These are phyloP conservation scores for Leucocoprinus leucothites DNA, from an alignment of 768 basidiomycete species.

Conservation along the genomic window DNA sequence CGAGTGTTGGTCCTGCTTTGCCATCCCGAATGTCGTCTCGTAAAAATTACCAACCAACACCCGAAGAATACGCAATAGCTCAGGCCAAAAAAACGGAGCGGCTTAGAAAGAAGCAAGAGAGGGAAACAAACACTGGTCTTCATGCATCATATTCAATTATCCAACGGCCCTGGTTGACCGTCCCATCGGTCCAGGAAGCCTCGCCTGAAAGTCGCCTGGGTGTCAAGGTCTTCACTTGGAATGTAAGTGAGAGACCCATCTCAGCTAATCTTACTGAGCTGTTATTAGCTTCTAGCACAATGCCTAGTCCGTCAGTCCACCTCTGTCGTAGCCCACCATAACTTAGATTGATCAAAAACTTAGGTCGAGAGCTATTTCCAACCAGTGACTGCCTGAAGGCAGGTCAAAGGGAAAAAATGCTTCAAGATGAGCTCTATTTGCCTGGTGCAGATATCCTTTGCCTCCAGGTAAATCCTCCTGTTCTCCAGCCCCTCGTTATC, in stretches of 20 bases:
- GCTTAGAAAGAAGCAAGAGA: slow-evolving; percentile 19
- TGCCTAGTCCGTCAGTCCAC: slow-evolving; percentile 68
- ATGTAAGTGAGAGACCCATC: slow-evolving; percentile 49
- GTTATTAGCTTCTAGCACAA: slow-evolving; percentile 68
- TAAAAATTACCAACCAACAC: neutral
- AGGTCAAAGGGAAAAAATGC: slow-evolving; percentile 68
- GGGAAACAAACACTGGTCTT: neutral
- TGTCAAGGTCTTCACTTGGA: slow-evolving; percentile 76
- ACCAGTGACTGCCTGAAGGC: slow-evolving; percentile 84
- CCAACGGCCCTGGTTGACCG: slow-evolving; percentile 38
- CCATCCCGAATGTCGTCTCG: neutral
- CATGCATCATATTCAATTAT: slow-evolving; percentile 19
- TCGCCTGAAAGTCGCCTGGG: slow-evolving; percentile 20
- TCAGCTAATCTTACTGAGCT: neutral
- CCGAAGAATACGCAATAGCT: slow-evolving; percentile 4
- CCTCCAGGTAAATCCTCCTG: slow-evolving; percentile 60
- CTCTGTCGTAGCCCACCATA: neutral
- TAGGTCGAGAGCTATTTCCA: slow-evolving; percentile 81
- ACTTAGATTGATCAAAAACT: neutral
- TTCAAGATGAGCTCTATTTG: slow-evolving; percentile 69
- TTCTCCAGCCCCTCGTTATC: neutral
- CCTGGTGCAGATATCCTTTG: slow-evolving; percentile 81
- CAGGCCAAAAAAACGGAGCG: slow-evolving; percentile 29
- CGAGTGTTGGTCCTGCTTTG: neutral
- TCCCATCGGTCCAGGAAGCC: slow-evolving; percentile 20